These are phyloP conservation scores for Boletus rufocinnamomeus DNA, from an alignment of 768 basidiomycete genomes.

Conservation along the genomic window DNA sequence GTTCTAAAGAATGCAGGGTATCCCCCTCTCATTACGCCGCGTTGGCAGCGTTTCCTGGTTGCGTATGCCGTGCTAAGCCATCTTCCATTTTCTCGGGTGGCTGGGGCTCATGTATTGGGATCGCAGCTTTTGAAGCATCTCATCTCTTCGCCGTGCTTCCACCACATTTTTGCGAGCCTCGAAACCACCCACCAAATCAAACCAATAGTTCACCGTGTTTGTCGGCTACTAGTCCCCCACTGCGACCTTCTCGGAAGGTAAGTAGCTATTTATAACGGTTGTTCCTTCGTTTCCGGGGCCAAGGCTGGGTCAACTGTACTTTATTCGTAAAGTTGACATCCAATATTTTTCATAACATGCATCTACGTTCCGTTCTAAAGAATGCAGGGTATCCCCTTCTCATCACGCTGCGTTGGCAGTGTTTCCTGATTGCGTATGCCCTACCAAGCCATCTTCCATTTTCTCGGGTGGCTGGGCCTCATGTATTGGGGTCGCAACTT, in stretches of 20 bases:
- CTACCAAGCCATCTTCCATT: background rate
- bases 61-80: background rate
- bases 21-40: constrained; percentile 2
- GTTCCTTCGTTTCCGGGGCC: too few species aligned
- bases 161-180: constrained; percentile 44
- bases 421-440: background rate
- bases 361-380: background rate
- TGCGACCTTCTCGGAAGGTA: too few species aligned
- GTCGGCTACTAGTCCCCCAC: too few species aligned
- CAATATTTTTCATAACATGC: background rate
- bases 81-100: constrained; percentile 12
- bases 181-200: constrained; percentile 63
- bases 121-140: background rate
- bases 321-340: background rate
- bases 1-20: background rate
- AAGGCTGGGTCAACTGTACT: background rate
- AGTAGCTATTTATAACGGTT: too few species aligned
- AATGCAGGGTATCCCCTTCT: background rate
- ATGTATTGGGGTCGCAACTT: background rate
- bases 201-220: too few species aligned
- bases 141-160: constrained; percentile 8
- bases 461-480: constrained; percentile 11
- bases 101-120: constrained; percentile 2
- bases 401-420: constrained; percentile 4
- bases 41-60: constrained; percentile 1